Conservation (phyloP, 495 filamentous ascomycete genomes). For the Penicillium egyptiacum region DNA sequence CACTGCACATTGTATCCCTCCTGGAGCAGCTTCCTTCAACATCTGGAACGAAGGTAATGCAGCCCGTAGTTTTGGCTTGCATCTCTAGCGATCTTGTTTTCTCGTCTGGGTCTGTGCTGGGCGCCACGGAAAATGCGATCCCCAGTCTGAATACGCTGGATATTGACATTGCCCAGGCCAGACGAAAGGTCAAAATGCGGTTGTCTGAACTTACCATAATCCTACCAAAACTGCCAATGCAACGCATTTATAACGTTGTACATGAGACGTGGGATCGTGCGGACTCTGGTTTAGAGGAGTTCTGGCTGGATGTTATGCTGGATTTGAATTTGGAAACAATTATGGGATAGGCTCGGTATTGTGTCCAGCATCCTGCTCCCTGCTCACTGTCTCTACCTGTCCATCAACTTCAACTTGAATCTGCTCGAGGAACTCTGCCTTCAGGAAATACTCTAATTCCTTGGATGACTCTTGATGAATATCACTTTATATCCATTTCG, state of each 20-base stretch:
- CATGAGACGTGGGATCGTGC: constrained; percentile 27
- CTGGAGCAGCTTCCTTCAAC: constrained; percentile 26
- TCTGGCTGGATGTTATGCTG: constrained; percentile 31
- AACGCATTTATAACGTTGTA: constrained; percentile 24
- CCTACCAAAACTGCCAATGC: constrained; percentile 28
- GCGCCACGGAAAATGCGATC: constrained; percentile 22
- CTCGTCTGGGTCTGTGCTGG: constrained; percentile 22
- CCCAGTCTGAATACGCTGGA: constrained; percentile 26
- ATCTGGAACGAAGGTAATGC: constrained; percentile 28
- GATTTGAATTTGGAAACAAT: constrained; percentile 29
- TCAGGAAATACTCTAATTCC: neutral
- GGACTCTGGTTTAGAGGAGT: constrained; percentile 20
- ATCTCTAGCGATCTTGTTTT: constrained; percentile 31
- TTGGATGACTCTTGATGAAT: neutral
- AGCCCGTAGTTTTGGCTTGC: constrained; percentile 25
- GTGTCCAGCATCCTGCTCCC: neutral
- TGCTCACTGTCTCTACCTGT: neutral
- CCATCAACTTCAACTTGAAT: neutral
- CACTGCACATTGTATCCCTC: constrained; percentile 28
- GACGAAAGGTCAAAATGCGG: constrained; percentile 26
- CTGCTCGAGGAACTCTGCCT: neutral
- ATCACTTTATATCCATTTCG: neutral
- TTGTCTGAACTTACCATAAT: constrained; percentile 27
- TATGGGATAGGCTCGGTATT: constrained; percentile 18
- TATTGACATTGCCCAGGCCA: constrained; percentile 30